A percentile compares a stretch with the other conserved stretches of the same genome.
phyloP scores from a whole-genome alignment of 2,329 filamentous ascomycete species.

The Hypoxylon sp. region DNA sequence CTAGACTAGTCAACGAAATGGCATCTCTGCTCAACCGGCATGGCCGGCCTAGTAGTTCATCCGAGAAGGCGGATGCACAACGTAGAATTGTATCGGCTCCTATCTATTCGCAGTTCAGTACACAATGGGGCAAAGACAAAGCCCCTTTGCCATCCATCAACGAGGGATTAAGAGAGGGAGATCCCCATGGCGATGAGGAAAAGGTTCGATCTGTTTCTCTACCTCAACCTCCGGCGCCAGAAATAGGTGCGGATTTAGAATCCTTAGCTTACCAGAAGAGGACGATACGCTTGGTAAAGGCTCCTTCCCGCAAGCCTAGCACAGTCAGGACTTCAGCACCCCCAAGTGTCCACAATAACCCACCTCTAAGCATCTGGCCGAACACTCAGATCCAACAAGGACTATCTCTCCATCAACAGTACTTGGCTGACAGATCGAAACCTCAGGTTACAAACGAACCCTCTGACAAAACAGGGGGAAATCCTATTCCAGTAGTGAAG shows the following conservation, averaged over 20 bases:
- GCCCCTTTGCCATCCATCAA: constrained; percentile 65
- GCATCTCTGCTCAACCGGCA: constrained; percentile 43
- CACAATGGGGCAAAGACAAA: constrained; percentile 55
- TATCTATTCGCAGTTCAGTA: constrained; percentile 60
- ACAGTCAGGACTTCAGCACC: constrained; percentile 57
- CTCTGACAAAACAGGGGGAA: constrained; percentile 41
- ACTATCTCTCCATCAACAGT: constrained; percentile 49
- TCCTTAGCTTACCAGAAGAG: constrained; percentile 64
- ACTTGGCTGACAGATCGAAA: constrained; percentile 46
- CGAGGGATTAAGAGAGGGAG: constrained; percentile 55
- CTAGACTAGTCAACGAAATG: constrained; percentile 38
- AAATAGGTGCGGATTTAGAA: constrained; percentile 57
- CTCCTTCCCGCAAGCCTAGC: constrained; percentile 58
- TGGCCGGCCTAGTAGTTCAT: constrained; percentile 28
- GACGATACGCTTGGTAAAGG: constrained; percentile 70
- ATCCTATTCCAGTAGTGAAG: constrained; percentile 54
- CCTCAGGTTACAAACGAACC: constrained; percentile 39
- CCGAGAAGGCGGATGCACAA: constrained; percentile 53
- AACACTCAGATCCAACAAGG: constrained; percentile 33
- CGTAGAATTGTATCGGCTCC: constrained; percentile 68
- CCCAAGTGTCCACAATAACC: constrained; percentile 61
- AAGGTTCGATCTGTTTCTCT: constrained; percentile 64
- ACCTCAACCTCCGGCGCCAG: constrained; percentile 44
- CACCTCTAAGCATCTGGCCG: constrained; percentile 37
- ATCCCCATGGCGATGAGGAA: constrained; percentile 40